Base-by-base conservation (phyloP, 495 filamentous ascomycete species). In the Massariosphaeria phaeospora region DNA sequence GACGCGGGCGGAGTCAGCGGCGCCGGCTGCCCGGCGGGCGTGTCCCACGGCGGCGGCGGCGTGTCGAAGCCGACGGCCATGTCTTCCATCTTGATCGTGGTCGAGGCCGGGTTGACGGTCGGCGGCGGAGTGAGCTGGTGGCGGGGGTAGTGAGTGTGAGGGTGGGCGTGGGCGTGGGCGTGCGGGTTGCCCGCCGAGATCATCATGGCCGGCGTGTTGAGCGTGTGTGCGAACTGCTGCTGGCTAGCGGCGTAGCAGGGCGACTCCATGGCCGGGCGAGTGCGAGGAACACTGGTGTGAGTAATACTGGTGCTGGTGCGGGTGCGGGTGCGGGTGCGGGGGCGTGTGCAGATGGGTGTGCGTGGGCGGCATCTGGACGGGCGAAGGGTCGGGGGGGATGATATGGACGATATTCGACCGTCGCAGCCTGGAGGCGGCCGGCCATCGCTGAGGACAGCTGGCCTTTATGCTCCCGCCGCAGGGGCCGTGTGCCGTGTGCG, bases 41-140 rank as follows among this genome's bases (percentile, higher is more conserved):
- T 20, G n/a, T n/a, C n/a, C n/a, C n/a, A n/a, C 39, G 40, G 36
- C 13, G 35, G 40, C 4, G 42, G 7, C 1, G 52, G 35, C 0
- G 18, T 2, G 12, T 11, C 20, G 27, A 36, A 50, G 29, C 30
- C 27, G 17, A 51, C 23, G 39, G 47, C n/a, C 21, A 64, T 43
- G 43, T 64, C 57, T 34, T 64, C 57, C 61, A 64, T 60, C 48
- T 66, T 66, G 56, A 66, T 61, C 46, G 58, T 62, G 48, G 56
- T 49, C 29, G 45, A 24, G 15, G 39, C 10, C 17, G 33, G 36
- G 47, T 57, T 36, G 12, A 49, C 10, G 17, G 39, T 44, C 13
- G 52, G 44, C 18, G 56, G 52, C 4, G 61, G 44, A 13, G 46
- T 49, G 34, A 45, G 18, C 20, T 51, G 44, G 7, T 49, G 42